Base-by-base conservation (phyloP, 2,329 filamentous ascomycete species). In the Intubia oerlemansii region DNA sequence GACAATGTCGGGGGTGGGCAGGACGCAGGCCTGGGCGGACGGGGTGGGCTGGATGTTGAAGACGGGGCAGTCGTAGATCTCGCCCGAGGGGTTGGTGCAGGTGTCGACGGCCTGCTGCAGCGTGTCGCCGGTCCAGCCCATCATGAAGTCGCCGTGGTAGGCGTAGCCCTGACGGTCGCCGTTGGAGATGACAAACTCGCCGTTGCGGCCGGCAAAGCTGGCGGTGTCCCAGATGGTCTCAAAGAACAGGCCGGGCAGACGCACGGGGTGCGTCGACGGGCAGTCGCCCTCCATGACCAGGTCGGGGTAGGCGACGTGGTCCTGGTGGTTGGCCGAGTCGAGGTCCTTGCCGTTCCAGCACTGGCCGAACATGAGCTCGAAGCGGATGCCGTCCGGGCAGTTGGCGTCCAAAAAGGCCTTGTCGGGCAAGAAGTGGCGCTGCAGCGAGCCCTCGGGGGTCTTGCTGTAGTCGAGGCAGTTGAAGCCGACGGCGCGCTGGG, bases 391-490 rank as follows among this genome's bases (percentile, higher is more conserved):
- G 42, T 90, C 63, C n/a, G 53, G 52, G 53, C 85, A 95, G 51
- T 85, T 71, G 31, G 60, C 61, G 44, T 93, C 82, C 20, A 92
- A 59, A 45, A 67, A 90, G 0, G 52, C 51, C 59, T 91, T 90
- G 41, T 74, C 64, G 0, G 85, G 84, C 40, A 93, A 43, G 45
- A 66, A 71, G 49, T 92, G 84, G 38, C 84, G 80, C 49, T 69
- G 76, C 20, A 91, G 62, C 10, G 82, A 76, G 2, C 63, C 61
- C 48, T 92, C 82, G 3, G 76, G 56, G 0, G 49, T 41, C 15
- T 50, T 56, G 18, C 41, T 42, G 46, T 93, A 93, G 64, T 95
- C 73, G 35, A 98, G 54, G 52, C 88, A 95, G 59, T 95, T 95
- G 65, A 92, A 92, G 4, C 88, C 85, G 17, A 93, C 42, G 8